A percentile compares a stretch with the other conserved stretches of the same genome.
These are phyloP conservation scores for Mercurialis annua DNA, from an alignment of 345 rosid genomes.

Conservation along the genomic window DNA sequence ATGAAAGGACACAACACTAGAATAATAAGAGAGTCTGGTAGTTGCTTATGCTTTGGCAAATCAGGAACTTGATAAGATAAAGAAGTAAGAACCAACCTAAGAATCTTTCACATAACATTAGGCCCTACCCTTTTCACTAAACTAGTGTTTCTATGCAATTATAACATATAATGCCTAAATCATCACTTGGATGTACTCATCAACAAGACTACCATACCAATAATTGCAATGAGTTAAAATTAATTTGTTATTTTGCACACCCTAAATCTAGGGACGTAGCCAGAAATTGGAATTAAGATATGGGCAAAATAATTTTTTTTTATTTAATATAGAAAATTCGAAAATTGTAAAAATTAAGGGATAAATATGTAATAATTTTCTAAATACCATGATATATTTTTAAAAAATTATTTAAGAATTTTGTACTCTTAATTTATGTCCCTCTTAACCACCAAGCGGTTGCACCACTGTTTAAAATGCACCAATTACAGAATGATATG, in stretches of 20 bases:
- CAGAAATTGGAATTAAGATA: no score
- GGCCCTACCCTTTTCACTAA: slow-evolving; percentile 15
- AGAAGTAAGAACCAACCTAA: slow-evolving; percentile 3
- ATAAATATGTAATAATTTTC: no score
- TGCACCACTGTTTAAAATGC: no score
- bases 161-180: slow-evolving; percentile 8
- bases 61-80: slow-evolving; percentile 11
- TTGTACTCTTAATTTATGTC: no score
- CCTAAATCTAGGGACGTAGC: no score
- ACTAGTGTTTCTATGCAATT: background rate
- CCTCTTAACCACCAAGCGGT: no score
- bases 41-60: background rate
- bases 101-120: slow-evolving; percentile 9
- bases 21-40: background rate
- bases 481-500: no score
- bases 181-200: slow-evolving; percentile 3
- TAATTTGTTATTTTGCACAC: background rate
- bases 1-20: background rate
- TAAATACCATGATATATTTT: no score
- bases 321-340: no score
- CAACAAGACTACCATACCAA: background rate
- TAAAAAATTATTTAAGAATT: no score
- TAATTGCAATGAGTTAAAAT: slow-evolving; percentile 18
- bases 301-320: no score
- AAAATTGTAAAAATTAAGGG: no score